Base-by-base conservation (phyloP, 2,329 filamentous ascomycete species). In the Pseudopyricularia javanii region DNA sequence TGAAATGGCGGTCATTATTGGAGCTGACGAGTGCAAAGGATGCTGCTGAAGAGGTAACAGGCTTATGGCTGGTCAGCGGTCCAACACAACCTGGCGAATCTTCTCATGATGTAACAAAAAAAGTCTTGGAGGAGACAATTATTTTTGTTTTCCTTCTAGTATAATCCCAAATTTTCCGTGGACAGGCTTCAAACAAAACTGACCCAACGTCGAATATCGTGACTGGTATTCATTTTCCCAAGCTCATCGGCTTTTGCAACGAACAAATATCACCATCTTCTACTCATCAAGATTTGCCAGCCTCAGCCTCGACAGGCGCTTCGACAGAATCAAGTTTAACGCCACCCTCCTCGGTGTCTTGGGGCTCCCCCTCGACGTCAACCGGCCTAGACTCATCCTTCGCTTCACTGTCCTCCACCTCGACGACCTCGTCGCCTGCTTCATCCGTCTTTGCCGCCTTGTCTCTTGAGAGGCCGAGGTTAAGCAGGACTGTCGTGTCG, bases 401-500 rank as follows among this genome's bases (percentile, higher is more conserved):
- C 12, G 69, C 62, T 15, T 64, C 65, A 30, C 61, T 60, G 49
- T 63, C 62, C 28, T 61, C 60, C 12, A 56, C 58, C 12, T 57
- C 60, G 2, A 61, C 60, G 37, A 12, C 51, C 62, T 62, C 35
- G 58, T 58, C 6, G 2, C 54, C 61, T 24, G 65, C 65, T n/a
- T 59, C 59, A 40, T 60, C 60, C 49, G 64, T 61, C 17, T 60
- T 58, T 54, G 69, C 64, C 54, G 67, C 65, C 60, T 70, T 74
- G 22, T 76, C 65, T 63, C 76, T 74, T 61, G 77, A 72, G 43
- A 79, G 68, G 15, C 73, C 74, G 59, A 79, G 79, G 65, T 93
- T 94, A 57, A 95, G 78, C 49, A 95, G 75, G 4, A 88, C 88
- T 0, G 87, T 85, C 28, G 85, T 85, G 60, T 97, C 91, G 64